These are phyloP conservation scores for Suhomyces maxii DNA, from an alignment of 1,139 yeast genomes.

Conservation along the genomic window DNA sequence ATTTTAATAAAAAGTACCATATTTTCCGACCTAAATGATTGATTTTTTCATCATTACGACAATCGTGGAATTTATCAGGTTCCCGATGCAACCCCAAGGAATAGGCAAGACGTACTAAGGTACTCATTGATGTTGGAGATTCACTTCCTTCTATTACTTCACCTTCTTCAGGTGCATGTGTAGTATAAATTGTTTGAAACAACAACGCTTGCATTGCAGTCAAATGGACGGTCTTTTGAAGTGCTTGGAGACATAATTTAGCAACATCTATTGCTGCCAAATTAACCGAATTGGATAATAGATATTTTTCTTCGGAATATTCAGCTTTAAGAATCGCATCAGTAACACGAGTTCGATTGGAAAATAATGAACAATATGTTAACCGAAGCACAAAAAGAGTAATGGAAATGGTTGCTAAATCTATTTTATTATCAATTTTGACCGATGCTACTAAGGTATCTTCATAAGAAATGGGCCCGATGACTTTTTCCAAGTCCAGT, in stretches of 20 bases:
- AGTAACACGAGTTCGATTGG: slow-evolving; percentile 21
- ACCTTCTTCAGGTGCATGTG: slow-evolving; percentile 54
- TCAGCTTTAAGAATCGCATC: slow-evolving; percentile 15
- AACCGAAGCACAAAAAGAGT: slow-evolving; percentile 23
- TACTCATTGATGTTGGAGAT: slow-evolving; percentile 43
- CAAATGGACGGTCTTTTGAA: slow-evolving; percentile 24
- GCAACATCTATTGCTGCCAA: slow-evolving; percentile 30
- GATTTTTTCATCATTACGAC: slow-evolving; percentile 23
- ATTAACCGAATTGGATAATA: slow-evolving; percentile 29
- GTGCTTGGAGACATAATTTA: slow-evolving; percentile 28
- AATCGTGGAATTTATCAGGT: slow-evolving; percentile 36
- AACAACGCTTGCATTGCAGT: slow-evolving; percentile 35
- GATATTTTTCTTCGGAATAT: slow-evolving; percentile 22
- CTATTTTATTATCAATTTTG: slow-evolving; percentile 20
- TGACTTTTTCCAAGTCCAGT: slow-evolving; percentile 18
- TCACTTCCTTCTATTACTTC: slow-evolving; percentile 51
- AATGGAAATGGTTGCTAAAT: slow-evolving; percentile 24
- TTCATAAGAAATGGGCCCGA: slow-evolving; percentile 28
- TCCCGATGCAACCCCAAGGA: slow-evolving; percentile 56
- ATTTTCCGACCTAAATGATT: slow-evolving; percentile 50
- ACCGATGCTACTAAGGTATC: slow-evolving; percentile 18
- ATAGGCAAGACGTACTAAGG: slow-evolving; percentile 49
- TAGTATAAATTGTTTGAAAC: slow-evolving; percentile 45
- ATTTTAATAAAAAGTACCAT: slow-evolving; percentile 48
- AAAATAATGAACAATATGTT: slow-evolving; percentile 23